Base-by-base conservation (phyloP, 306 rosid genomes). In the Ormosia semicastrata region DNA sequence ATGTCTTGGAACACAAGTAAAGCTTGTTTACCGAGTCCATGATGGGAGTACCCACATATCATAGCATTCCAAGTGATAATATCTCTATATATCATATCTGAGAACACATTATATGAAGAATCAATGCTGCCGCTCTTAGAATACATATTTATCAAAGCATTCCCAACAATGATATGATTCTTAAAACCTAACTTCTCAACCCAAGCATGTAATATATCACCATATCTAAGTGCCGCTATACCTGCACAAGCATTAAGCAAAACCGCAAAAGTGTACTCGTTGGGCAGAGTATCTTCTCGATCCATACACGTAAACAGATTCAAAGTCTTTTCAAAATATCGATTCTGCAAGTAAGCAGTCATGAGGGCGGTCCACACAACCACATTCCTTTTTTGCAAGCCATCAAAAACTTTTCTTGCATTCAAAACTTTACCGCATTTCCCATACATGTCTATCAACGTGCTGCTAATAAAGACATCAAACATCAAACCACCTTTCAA, bases 61-160 rank as follows among this genome's bases (percentile, higher is more conserved):
- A 92, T 87, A 47, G 86, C 86, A 77, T 91, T 91, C 96, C 94
- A 91, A 36, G 87, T 80, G 33, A 84, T 79, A 5, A 83, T 14
- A 72, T 89, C 88, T 15, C 87, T 81, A 68, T 66, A 15, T 32
- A 4, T 29, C 90, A 74, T 87, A 29, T 80, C 54, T 17, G 66
- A 53, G 86, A 87, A 91, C 57, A 87, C 85, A 30, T 82, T 49
- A 59, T 85, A 83, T 30, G 96, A 91, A 43, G 87, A 89, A 78
- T 66, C 92, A 72, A 89, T 89, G 86, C 84, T 44, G 18, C 96
- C 93, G 3, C 88, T 59, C 86, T 91, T 91, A 57, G 96, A 80
- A 88, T 89, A 91, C 93, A 89, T 91, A 67, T 85, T 89, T 80
- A 91, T 81, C 86, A 91, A 64, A 70, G 92, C 90, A 80, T 88